Percentiles rank a stretch among this genome's conserved stretches.
Evolutionary conservation across 2,329 filamentous ascomycete species (phyloP).

Genomic region (Alternaria infectoria): DNA sequence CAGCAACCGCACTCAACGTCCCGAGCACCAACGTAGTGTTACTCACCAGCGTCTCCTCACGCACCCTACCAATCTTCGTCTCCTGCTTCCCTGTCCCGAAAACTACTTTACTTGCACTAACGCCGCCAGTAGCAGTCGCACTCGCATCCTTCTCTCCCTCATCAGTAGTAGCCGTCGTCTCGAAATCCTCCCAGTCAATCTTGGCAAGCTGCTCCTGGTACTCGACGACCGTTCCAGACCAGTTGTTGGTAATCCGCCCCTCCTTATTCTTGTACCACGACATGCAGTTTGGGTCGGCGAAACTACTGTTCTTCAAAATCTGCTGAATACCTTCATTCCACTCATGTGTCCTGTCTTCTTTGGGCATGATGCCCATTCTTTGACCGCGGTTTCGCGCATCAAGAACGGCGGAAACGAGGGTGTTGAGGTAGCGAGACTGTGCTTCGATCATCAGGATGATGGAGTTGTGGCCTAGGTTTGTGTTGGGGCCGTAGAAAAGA

Average conservation of each 20-base stretch:
- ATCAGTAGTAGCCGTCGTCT: slow-evolving; percentile 22
- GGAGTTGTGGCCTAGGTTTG: slow-evolving; percentile 60
- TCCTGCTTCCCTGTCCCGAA: slow-evolving; percentile 43
- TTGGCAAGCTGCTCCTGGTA: slow-evolving; percentile 58
- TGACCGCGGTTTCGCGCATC: slow-evolving; percentile 50
- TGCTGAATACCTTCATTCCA: slow-evolving; percentile 58
- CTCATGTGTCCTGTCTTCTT: slow-evolving; percentile 43
- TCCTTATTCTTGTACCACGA: slow-evolving; percentile 64
- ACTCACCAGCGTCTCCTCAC: slow-evolving; percentile 54
- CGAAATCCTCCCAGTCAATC: slow-evolving; percentile 56
- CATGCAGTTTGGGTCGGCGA: slow-evolving; percentile 61
- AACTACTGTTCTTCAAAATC: slow-evolving; percentile 53
- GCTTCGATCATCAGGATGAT: slow-evolving; percentile 69
- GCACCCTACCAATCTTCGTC: slow-evolving; percentile 51
- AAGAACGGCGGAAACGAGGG: slow-evolving; percentile 58
- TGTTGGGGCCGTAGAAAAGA: slow-evolving; percentile 66
- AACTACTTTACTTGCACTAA: slow-evolving; percentile 41
- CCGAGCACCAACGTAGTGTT: slow-evolving; percentile 47
- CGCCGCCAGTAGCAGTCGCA: neutral
- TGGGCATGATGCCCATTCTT: slow-evolving; percentile 56
- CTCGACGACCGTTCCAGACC: slow-evolving; percentile 59
- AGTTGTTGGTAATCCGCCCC: slow-evolving; percentile 65
- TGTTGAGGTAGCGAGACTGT: slow-evolving; percentile 61
- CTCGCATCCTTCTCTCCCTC: neutral
- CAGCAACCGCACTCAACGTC: slow-evolving; percentile 43